Base-by-base conservation (phyloP, 768 basidiomycete species). In the Pulveroboletus sp. region DNA sequence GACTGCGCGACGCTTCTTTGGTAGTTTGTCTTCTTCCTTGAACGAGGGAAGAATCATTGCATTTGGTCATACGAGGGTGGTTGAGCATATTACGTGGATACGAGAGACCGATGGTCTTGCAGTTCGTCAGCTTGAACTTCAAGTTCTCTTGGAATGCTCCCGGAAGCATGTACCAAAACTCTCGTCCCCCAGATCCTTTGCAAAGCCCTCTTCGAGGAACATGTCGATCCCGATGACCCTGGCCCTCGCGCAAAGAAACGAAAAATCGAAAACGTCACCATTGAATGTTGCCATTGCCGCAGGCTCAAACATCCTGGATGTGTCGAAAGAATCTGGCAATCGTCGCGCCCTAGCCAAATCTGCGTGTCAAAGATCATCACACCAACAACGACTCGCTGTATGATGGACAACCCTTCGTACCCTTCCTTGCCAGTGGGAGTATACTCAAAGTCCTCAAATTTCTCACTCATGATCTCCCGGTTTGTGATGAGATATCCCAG, bases 71-170 rank as follows among this genome's bases (percentile, higher is more conserved):
- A 98, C 46, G 96, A 54, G 97, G 85, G 63, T 99, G 96, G 63
- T 99, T 99, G 53, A 99, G 82, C 95, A 99, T 99, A 5, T 94
- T 98, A 69, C 96, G 98, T 0, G 96, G 96, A 63, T 98, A 99
- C 17, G 94, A 97, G 60, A 99, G 85, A 7, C 76, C 74, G 55
- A 97, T 83, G 7, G 85, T 73, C 74, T 97, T 97, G 50, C 96
- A 94, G 59, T 79, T 86, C 38, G 75, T 73, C 51, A 97, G 77
- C 63, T 93, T 85, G 78, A 98, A 97, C 67, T 85, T 86, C 82
- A 97, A 98, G 69, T 96, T 91, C 71, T 98, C 96, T 2, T 95
- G 96, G 69, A 99, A 99, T 12, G 92, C 82, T 4, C 91, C 93
- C 5, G 96, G 96, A 20, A 98, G 83, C 96, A 99, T 99, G 71